Percentiles rank a stretch among this genome's conserved stretches.
phyloP scores from a whole-genome alignment of 2,329 filamentous ascomycete species.

The Claviceps digitariae region DNA sequence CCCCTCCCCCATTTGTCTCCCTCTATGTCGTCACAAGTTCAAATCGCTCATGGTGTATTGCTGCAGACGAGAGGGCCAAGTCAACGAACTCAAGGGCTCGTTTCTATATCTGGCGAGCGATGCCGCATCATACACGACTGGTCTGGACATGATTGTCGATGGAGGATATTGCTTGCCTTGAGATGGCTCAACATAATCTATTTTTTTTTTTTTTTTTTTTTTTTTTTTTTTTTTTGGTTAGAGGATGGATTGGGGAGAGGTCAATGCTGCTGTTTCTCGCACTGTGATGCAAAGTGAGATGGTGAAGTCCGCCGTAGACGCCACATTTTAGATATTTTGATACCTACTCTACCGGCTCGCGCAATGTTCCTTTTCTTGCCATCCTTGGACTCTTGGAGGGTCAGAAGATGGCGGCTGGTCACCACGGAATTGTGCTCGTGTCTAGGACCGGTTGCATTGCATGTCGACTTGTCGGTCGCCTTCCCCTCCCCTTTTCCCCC shows the following conservation, averaged over 20 bases:
- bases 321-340: too few species aligned
- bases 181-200: conserved; percentile 3
- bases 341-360: too few species aligned
- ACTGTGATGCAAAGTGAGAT: too few species aligned
- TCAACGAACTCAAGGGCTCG: conserved; percentile 67
- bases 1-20: background rate
- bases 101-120: conserved; percentile 74
- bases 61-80: conserved; percentile 50
- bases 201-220: too few species aligned
- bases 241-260: background rate
- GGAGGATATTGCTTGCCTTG: conserved; percentile 53
- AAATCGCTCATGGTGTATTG: background rate
- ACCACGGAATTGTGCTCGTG: too few species aligned
- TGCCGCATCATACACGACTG: conserved; percentile 72
- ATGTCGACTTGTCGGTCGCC: too few species aligned
- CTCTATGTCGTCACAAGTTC: background rate
- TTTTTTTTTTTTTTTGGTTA: background rate
- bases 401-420: too few species aligned
- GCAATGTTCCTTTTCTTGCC: background rate
- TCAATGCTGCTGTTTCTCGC: too few species aligned
- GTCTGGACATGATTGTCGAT: conserved; percentile 59
- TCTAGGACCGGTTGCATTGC: too few species aligned
- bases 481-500: too few species aligned
- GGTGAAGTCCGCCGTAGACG: too few species aligned
- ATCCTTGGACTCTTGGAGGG: too few species aligned